Evolutionary conservation across 305 asterid species (phyloP).

Genomic region (Striga hermonthica): DNA sequence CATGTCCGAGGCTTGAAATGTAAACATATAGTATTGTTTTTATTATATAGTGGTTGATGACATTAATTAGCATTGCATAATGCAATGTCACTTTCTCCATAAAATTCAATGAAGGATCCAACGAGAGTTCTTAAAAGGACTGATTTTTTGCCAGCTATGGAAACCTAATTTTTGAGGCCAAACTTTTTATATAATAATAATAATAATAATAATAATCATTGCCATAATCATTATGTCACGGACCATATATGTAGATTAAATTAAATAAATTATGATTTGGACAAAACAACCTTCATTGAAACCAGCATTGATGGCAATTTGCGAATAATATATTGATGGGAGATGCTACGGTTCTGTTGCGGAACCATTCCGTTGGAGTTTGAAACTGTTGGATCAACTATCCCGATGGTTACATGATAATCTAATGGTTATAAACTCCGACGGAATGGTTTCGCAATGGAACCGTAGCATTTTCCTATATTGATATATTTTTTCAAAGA

Average conservation of each 20-base stretch:
- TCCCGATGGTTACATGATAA: too few species aligned
- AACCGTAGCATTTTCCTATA: too few species aligned
- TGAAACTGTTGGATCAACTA: too few species aligned
- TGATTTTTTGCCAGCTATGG: conserved; percentile 42
- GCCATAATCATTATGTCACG: conserved; percentile 41
- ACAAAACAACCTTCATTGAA: conserved; percentile 26
- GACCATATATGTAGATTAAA: conserved; percentile 37
- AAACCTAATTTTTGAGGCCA: conserved; percentile 36
- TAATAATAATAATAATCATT: conserved; percentile 28
- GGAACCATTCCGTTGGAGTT: too few species aligned
- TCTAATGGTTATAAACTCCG: too few species aligned
- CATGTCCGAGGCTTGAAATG: conserved; percentile 20
- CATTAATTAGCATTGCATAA: conserved; percentile 14
- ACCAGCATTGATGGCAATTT: too few species aligned
- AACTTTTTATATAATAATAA: not conserved
- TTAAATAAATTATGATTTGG: conserved; percentile 48
- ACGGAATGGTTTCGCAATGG: too few species aligned
- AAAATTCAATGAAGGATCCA: conserved; percentile 24
- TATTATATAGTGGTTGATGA: conserved; percentile 34
- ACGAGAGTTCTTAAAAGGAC: conserved; percentile 11
- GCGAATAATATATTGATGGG: too few species aligned
- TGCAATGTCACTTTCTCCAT: conserved; percentile 34
- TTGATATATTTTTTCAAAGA: too few species aligned
- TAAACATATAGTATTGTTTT: conserved; percentile 18
- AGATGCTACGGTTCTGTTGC: too few species aligned